phyloP scores from a whole-genome alignment of 73 alveolate genomes.

The Stentor coeruleus region DNA sequence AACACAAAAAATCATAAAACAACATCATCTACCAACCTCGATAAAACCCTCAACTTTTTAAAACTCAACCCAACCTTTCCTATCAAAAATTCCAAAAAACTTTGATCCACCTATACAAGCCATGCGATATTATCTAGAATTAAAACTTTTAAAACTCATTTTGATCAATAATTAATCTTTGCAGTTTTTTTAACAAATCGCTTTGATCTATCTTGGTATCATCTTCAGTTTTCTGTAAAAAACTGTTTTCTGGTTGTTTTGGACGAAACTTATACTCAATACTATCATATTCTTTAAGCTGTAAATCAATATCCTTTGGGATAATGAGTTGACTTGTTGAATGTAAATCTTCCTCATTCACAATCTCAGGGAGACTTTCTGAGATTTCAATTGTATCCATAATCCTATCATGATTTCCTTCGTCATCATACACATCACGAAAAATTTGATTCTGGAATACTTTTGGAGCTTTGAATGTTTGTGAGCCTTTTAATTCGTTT shows the following conservation, averaged over 20 bases:
- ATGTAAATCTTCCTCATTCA: neutral
- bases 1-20: no score
- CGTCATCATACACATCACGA: neutral
- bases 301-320: neutral
- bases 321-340: neutral
- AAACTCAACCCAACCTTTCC: no score
- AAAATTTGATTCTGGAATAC: neutral
- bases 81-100: no score
- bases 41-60: no score
- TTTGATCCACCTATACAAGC: no score
- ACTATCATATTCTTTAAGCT: neutral
- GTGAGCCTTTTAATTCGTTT: neutral
- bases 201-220: neutral
- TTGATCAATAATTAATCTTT: neutral
- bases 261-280: no score
- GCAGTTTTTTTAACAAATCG: neutral
- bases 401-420: conserved; percentile 7
- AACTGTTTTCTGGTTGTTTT: neutral
- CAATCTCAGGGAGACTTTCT: no score
- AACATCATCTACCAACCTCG: no score
- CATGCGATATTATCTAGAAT: no score
- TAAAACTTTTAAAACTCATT: neutral
- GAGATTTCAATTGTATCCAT: no score
- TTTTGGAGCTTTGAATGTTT: neutral
- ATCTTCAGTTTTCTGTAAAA: neutral